phyloP scores from a whole-genome alignment of 345 rosid species.

The Eutrema japonicum region DNA sequence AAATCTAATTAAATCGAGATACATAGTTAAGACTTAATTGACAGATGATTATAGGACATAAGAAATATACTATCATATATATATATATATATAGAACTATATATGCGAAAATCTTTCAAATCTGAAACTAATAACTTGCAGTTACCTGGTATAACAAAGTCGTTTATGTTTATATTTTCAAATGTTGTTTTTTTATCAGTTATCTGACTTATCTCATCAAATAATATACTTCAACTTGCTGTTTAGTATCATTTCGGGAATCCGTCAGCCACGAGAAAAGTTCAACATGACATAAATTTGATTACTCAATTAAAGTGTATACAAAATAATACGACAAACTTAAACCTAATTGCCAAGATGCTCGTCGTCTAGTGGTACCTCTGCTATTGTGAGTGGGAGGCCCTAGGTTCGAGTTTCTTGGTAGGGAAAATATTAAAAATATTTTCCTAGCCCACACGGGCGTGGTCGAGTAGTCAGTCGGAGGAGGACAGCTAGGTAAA shows the following conservation, averaged over 20 bases:
- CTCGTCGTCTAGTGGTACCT: too few relatives aligned
- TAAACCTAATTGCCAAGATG: too few relatives aligned
- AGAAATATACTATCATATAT: too few relatives aligned
- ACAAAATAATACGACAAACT: slow-evolving; percentile 25
- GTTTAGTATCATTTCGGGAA: slow-evolving; percentile 26
- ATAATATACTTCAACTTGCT: slow-evolving; percentile 32
- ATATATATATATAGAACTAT: not conserved
- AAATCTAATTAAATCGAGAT: not conserved
- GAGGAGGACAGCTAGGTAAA: too few relatives aligned
- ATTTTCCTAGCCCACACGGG: too few relatives aligned
- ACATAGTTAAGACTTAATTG: not conserved
- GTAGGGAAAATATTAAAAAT: too few relatives aligned
- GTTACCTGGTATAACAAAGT: slow-evolving; percentile 3
- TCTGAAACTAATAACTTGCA: not conserved
- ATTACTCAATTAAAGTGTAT: slow-evolving; percentile 20
- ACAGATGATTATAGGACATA: not conserved
- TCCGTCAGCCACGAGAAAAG: slow-evolving; percentile 34
- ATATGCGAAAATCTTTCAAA: not conserved
- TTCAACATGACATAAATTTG: slow-evolving; percentile 16
- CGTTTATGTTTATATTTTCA: not conserved
- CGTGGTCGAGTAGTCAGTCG: too few relatives aligned
- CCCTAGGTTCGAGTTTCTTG: too few relatives aligned
- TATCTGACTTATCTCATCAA: not conserved
- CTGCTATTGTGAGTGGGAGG: too few relatives aligned
- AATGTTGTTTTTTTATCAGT: not conserved